phyloP scores from a whole-genome alignment of 345 rosid genomes.

The Eucalyptus coolabah region DNA sequence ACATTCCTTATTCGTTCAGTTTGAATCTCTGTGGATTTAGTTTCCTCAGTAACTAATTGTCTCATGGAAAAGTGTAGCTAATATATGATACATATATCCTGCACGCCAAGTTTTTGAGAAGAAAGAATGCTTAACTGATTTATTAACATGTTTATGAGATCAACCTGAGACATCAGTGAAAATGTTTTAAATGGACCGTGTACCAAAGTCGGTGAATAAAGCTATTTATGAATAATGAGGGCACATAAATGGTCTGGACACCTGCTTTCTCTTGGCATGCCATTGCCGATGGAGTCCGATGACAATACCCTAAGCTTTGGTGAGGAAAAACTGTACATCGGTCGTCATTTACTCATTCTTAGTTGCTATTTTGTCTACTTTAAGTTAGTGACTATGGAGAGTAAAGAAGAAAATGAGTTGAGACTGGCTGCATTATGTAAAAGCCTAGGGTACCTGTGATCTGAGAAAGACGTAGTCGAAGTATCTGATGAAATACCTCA shows the following conservation, averaged over 20 bases:
- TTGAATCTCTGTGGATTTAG: neutral
- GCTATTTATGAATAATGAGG: neutral
- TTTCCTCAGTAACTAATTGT: neutral
- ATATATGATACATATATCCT: neutral
- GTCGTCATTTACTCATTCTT: neutral
- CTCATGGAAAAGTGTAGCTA: neutral
- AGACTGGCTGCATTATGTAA: too few species aligned
- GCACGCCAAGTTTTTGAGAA: neutral
- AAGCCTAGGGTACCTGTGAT: too few species aligned
- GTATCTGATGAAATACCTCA: too few species aligned
- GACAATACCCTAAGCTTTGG: neutral
- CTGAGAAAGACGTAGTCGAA: too few species aligned
- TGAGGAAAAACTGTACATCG: neutral
- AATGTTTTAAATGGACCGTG: neutral
- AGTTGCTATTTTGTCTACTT: neutral
- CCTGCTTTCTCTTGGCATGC: neutral
- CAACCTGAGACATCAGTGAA: neutral
- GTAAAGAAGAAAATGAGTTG: too few species aligned
- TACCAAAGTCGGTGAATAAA: neutral
- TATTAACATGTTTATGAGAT: neutral
- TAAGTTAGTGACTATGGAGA: too few species aligned
- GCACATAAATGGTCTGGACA: neutral
- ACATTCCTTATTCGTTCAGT: neutral
- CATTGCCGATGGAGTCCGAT: neutral
- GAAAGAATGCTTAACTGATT: neutral